A percentile compares a stretch with the other conserved stretches of the same genome.
These are phyloP conservation scores for Penicillium cosmopolitanum DNA, from an alignment of 495 filamentous ascomycete species.

Conservation along the genomic window DNA sequence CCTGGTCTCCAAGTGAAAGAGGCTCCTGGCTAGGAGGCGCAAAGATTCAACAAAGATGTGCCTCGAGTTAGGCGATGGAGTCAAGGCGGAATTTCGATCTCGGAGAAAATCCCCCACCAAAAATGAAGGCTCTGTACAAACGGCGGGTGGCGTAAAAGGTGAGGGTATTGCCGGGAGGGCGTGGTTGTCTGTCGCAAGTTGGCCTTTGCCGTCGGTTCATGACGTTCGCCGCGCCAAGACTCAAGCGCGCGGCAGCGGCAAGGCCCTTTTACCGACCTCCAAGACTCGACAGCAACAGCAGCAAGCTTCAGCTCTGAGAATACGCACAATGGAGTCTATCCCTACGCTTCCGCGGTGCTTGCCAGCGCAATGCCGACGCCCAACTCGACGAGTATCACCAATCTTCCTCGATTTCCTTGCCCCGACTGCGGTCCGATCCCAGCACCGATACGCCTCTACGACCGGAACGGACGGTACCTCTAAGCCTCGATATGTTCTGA, in stretches of 20 bases:
- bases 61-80: constrained; percentile 6
- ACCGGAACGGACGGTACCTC: constrained; percentile 22
- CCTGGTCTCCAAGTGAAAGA: neutral
- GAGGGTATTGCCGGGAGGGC: constrained; percentile 2
- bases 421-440: constrained; percentile 32
- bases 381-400: constrained; percentile 21
- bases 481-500: constrained; percentile 65
- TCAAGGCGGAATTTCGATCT: neutral
- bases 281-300: constrained; percentile 5
- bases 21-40: constrained; percentile 23
- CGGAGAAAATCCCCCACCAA: neutral
- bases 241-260: constrained; percentile 31
- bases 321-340: constrained; percentile 22
- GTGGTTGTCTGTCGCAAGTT: constrained; percentile 27
- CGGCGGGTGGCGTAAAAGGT: neutral
- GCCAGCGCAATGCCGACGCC: constrained; percentile 20
- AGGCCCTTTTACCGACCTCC: constrained; percentile 12
- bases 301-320: neutral
- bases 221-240: constrained; percentile 32
- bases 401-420: constrained; percentile 49
- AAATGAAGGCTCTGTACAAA: constrained; percentile 14
- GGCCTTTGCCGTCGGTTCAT: constrained; percentile 31
- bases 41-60: constrained; percentile 11
- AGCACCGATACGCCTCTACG: constrained; percentile 35
- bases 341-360: constrained; percentile 26